These are phyloP conservation scores for Nitzschia inconspicua DNA, from an alignment of 108 stramenopile species.

Conservation along the genomic window DNA sequence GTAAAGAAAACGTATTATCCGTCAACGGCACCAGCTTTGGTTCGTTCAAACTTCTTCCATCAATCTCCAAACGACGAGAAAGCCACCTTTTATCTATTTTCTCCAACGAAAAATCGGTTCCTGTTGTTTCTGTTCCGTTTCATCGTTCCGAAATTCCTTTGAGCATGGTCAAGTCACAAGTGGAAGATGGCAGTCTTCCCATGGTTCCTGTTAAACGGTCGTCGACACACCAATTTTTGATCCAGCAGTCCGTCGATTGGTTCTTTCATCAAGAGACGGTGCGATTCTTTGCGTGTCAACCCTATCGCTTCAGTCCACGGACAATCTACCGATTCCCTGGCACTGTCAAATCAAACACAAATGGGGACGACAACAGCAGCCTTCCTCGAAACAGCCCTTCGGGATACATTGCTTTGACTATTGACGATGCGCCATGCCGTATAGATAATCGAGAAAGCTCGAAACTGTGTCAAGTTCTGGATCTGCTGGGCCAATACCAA, in stretches of 20 bases:
- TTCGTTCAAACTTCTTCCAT: not conserved
- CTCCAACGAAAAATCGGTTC: not conserved
- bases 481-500: not conserved
- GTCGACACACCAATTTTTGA: not conserved
- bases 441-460: not conserved
- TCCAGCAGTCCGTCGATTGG: not conserved
- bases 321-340: not conserved
- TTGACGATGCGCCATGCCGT: conserved; percentile 6
- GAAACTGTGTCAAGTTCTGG: not conserved
- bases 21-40: not conserved
- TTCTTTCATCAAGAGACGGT: conserved; percentile 2
- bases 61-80: not conserved
- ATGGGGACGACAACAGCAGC: not conserved
- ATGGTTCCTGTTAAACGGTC: conserved; percentile 4
- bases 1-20: not conserved
- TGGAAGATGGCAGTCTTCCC: not conserved
- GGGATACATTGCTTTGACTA: conserved; percentile 2
- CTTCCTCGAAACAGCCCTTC: not conserved
- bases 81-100: not conserved
- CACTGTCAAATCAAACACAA: not conserved
- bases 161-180: not conserved
- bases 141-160: not conserved
- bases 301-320: not conserved
- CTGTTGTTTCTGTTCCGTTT: too few relatives aligned
- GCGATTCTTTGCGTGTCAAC: not conserved